phyloP scores from a whole-genome alignment of 352 stramenopile species.

The Globisporangium camurandrum region DNA sequence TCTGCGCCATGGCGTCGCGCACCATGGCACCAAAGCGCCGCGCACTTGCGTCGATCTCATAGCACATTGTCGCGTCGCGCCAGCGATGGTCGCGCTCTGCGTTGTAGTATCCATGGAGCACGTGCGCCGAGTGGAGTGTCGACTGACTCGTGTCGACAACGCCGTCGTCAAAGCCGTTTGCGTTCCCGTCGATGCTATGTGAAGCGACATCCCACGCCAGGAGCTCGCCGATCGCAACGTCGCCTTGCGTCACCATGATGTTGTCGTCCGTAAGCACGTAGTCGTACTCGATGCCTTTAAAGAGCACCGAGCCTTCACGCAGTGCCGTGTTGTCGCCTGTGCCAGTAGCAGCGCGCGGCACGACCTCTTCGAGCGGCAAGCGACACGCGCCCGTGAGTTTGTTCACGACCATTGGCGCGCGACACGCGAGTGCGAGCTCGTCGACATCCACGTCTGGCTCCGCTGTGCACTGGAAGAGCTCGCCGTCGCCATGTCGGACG shows the following conservation, averaged over 20 bases:
- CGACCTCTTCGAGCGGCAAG: constrained; percentile 54
- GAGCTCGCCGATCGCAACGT: constrained; percentile 63
- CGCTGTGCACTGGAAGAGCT: constrained; percentile 32
- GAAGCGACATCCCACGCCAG: constrained; percentile 25
- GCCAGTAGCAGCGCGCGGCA: background rate
- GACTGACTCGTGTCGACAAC: constrained; percentile 6
- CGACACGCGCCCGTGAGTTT: constrained; percentile 49
- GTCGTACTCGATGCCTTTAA: constrained; percentile 78
- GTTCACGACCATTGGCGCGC: constrained; percentile 31
- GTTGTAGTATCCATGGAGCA: constrained; percentile 78
- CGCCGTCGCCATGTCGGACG: constrained; percentile 17
- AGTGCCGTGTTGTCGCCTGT: constrained; percentile 1
- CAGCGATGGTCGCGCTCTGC: constrained; percentile 67
- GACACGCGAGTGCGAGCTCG: constrained; percentile 35
- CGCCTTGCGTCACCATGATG: constrained; percentile 73
- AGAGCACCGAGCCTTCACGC: constrained; percentile 30
- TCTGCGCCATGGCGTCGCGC: constrained; percentile 49
- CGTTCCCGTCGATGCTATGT: constrained; percentile 10
- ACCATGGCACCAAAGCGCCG: constrained; percentile 30
- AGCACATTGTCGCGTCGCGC: constrained; percentile 56
- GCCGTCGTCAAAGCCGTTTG: too few species aligned
- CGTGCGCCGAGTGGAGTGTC: constrained; percentile 10
- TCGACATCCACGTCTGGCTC: constrained; percentile 18
- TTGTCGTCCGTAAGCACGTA: constrained; percentile 67
- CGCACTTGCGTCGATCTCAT: constrained; percentile 44